phyloP scores from a whole-genome alignment of 208 protist species.

The Leishmania tropica region DNA sequence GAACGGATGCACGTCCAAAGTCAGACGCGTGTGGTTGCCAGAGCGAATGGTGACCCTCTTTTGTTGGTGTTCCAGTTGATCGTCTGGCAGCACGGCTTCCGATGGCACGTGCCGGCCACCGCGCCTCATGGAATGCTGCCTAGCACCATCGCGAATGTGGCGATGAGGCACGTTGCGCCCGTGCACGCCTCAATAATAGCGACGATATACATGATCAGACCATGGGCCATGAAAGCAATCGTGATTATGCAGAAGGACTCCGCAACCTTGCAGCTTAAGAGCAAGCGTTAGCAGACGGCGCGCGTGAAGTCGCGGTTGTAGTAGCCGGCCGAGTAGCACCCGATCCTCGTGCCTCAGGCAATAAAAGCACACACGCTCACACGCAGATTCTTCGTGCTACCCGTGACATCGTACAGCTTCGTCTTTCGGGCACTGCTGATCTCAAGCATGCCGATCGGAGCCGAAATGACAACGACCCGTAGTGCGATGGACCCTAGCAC shows the following conservation, averaged over 20 bases:
- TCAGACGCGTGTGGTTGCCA: constrained; percentile 17
- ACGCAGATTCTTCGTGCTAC: constrained; percentile 25
- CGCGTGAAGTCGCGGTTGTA: constrained; percentile 42
- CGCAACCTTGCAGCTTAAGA: constrained; percentile 45
- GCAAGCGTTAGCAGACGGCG: constrained; percentile 51
- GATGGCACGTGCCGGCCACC: constrained; percentile 47
- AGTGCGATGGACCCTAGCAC: constrained; percentile 42
- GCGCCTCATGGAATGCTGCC: constrained; percentile 52
- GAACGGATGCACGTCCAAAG: constrained; percentile 37
- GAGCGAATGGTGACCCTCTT: constrained; percentile 24
- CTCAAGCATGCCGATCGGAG: constrained; percentile 53
- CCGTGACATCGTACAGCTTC: constrained; percentile 23
- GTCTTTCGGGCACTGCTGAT: constrained; percentile 27
- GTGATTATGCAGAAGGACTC: constrained; percentile 72
- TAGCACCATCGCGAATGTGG: constrained; percentile 30
- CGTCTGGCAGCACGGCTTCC: constrained; percentile 50
- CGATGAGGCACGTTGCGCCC: constrained; percentile 32
- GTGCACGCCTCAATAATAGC: constrained; percentile 34
- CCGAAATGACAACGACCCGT: constrained; percentile 43
- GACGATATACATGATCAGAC: constrained; percentile 27
- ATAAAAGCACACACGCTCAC: constrained; percentile 22
- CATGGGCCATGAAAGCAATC: constrained; percentile 46
- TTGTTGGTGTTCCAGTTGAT: constrained; percentile 23
- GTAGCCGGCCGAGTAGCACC: constrained; percentile 48
- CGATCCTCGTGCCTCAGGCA: constrained; percentile 55